Evolutionary conservation across 2,329 filamentous ascomycete species (phyloP).

Genomic region (Beauveria asiatica): DNA sequence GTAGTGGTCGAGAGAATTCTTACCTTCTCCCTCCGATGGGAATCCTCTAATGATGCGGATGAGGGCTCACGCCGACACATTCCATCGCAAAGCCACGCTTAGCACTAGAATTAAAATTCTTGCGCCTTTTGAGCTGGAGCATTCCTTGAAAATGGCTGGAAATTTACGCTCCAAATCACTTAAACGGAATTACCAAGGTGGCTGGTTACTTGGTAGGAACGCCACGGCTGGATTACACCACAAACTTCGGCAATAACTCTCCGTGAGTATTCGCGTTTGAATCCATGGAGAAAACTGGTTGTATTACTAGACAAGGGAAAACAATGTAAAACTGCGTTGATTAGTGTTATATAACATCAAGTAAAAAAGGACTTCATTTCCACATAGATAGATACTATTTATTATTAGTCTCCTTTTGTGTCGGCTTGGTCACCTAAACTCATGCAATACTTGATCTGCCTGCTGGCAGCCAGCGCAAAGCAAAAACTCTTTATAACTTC

Average conservation of each 20-base stretch:
- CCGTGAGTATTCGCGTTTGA: not conserved
- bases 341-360: not conserved
- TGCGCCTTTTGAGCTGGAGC: not conserved
- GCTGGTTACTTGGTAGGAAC: not conserved
- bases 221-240: not conserved
- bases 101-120: not conserved
- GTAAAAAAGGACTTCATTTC: not conserved
- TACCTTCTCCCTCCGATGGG: constrained; percentile 29
- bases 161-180: not conserved
- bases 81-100: not conserved
- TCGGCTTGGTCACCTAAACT: too few relatives aligned
- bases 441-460: not conserved
- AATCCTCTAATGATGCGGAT: constrained; percentile 14
- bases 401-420: too few relatives aligned
- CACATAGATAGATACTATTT: too few relatives aligned
- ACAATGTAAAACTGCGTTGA: not conserved
- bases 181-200: not conserved
- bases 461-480: not conserved
- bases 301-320: not conserved
- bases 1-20: constrained; percentile 29
- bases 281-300: not conserved
- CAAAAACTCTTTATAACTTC: not conserved
- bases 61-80: constrained; percentile 5
- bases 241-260: not conserved
- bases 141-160: not conserved